Conservation (phyloP, 176 grass and related monocot genomes). For the Oropetium thomaeum region DNA sequence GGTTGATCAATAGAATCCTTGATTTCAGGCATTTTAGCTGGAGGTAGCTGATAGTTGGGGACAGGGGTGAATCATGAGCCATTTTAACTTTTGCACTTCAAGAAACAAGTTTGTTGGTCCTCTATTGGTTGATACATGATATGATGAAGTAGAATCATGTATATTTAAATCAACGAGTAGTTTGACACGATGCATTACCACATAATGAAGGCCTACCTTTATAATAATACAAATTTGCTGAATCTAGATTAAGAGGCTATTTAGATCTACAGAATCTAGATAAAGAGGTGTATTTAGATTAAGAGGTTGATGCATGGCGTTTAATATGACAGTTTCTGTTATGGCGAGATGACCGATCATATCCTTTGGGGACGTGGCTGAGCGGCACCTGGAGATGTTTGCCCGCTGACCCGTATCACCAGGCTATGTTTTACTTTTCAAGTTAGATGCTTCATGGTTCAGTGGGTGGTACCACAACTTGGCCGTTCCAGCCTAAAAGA, state of each 20-base stretch:
- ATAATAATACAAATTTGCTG: neutral
- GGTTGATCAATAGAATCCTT: constrained; percentile 16
- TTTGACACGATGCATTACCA: neutral
- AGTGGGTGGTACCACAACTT: no score
- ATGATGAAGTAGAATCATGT: neutral
- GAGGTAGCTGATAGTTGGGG: neutral
- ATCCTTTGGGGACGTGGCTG: no score
- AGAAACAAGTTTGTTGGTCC: constrained; percentile 16
- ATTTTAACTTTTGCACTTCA: neutral
- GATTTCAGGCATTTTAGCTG: neutral
- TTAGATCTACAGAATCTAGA: constrained; percentile 31
- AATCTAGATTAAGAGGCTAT: neutral
- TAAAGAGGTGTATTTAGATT: no score
- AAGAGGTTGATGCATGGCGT: no score
- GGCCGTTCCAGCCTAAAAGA: no score
- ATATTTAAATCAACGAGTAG: neutral
- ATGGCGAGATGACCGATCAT: no score
- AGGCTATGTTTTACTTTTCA: no score
- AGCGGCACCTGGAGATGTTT: no score
- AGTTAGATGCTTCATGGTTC: no score
- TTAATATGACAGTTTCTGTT: no score
- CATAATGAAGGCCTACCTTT: no score
- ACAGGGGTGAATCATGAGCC: constrained; percentile 11
- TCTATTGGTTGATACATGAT: constrained; percentile 21
- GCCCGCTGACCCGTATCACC: no score